These are phyloP conservation scores for Acanthamoeba royreba DNA, from an alignment of 208 protist species.

Conservation along the genomic window DNA sequence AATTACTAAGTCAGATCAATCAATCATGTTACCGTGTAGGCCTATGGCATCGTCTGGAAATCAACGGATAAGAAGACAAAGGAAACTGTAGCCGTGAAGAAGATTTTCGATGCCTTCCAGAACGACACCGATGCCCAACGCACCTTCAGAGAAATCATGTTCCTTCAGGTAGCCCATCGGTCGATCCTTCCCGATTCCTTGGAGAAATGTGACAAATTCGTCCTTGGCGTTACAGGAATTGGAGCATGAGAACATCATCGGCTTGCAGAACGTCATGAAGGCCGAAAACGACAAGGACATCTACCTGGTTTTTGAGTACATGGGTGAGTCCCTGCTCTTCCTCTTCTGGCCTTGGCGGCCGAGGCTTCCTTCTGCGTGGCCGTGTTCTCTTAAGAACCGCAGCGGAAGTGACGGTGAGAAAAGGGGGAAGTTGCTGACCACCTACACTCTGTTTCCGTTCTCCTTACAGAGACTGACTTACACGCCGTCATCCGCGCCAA, in stretches of 20 bases:
- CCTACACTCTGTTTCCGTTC: constrained; percentile 2
- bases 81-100: constrained; percentile 92
- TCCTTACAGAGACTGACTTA: constrained; percentile 82
- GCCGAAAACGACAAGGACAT: constrained; percentile 96
- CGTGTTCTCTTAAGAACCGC: background rate
- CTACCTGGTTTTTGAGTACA: constrained; percentile 97
- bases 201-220: background rate
- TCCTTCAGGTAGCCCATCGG: constrained; percentile 82
- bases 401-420: background rate
- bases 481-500: constrained; percentile 95
- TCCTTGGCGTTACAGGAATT: constrained; percentile 70
- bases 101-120: constrained; percentile 92
- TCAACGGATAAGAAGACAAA: constrained; percentile 89
- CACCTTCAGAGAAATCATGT: constrained; percentile 97
- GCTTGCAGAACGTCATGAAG: constrained; percentile 94
- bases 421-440: background rate
- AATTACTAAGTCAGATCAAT: background rate
- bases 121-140: constrained; percentile 83
- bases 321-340: constrained; percentile 75
- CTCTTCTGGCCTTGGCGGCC: too few relatives aligned
- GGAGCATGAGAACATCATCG: constrained; percentile 96
- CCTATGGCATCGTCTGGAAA: constrained; percentile 94
- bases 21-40: constrained; percentile 44
- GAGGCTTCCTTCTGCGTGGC: background rate
- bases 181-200: background rate